Evolutionary conservation across 176 grass and related monocot genomes (phyloP).

Genomic region (Luzula sylvatica): DNA sequence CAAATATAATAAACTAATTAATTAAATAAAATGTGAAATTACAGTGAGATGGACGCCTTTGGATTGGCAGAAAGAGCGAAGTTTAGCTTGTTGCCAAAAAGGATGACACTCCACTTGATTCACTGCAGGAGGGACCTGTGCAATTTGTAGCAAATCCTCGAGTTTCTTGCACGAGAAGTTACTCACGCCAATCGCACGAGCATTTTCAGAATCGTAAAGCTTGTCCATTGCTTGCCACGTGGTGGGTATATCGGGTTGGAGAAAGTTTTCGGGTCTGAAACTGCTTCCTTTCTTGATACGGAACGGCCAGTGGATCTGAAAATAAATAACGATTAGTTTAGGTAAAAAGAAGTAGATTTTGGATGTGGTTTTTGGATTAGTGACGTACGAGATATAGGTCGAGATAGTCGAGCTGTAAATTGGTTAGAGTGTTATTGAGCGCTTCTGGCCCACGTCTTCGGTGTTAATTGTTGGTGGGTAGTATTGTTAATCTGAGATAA

Average conservation of each 20-base stretch:
- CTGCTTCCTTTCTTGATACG: constrained; percentile 30
- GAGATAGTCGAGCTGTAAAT: constrained; percentile 66
- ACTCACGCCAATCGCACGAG: constrained; percentile 41
- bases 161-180: constrained; percentile 44
- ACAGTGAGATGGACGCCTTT: constrained; percentile 38
- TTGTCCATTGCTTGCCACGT: constrained; percentile 45
- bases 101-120: constrained; percentile 53
- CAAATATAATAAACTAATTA: neutral
- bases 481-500: too few species aligned
- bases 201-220: constrained; percentile 43
- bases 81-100: constrained; percentile 33
- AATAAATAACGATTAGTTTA: neutral
- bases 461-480: too few species aligned
- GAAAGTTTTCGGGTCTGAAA: constrained; percentile 35
- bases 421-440: constrained; percentile 32
- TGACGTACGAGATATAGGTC: constrained; percentile 20
- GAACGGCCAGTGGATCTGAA: constrained; percentile 44
- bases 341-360: too few species aligned
- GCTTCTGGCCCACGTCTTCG: constrained; percentile 31
- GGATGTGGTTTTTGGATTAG: neutral
- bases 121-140: constrained; percentile 37
- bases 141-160: constrained; percentile 29
- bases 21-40: neutral
- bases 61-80: constrained; percentile 29
- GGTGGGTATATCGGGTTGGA: constrained; percentile 30